Evolutionary conservation across 1,139 yeast species (phyloP).

Genomic region (Hansenula lynferdii): DNA sequence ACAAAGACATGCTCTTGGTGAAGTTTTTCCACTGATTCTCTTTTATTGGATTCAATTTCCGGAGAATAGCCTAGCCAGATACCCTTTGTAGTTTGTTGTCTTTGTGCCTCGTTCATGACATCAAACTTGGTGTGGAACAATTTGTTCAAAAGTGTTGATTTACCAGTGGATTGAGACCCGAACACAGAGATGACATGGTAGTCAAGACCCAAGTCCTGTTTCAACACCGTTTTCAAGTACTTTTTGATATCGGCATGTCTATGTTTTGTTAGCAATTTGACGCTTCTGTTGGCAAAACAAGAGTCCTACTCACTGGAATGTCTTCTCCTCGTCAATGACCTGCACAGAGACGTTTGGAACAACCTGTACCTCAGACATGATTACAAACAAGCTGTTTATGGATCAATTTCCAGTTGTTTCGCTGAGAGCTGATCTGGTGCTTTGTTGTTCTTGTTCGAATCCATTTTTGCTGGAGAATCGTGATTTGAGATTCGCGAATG

Average conservation of each 20-base stretch:
- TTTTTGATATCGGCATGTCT: constrained; percentile 17
- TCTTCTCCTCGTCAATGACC: constrained; percentile 73
- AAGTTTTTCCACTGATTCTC: constrained; percentile 6
- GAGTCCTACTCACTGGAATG: constrained; percentile 44
- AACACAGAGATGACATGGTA: constrained; percentile 93
- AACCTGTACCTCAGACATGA: too few species aligned
- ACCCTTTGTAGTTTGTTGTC: constrained; percentile 93
- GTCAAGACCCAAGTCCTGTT: constrained; percentile 52
- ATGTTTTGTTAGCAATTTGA: background rate
- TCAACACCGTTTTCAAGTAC: constrained; percentile 29
- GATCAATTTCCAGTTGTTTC: too few species aligned
- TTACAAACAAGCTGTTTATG: too few species aligned
- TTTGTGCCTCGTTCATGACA: constrained; percentile 80
- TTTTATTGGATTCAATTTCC: constrained; percentile 28
- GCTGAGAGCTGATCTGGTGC: too few species aligned
- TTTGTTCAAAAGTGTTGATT: constrained; percentile 82
- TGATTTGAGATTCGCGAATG: too few species aligned
- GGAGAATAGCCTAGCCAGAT: constrained; percentile 83
- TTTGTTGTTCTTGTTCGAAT: too few species aligned
- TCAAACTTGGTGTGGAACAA: constrained; percentile 85
- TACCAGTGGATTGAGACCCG: constrained; percentile 97
- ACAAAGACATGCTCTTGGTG: constrained; percentile 51
- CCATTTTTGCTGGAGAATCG: too few species aligned
- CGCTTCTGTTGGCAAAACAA: too few species aligned
- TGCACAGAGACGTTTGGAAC: constrained; percentile 48